A percentile compares a stretch with the other conserved stretches of the same genome.
phyloP scores from a whole-genome alignment of 2,329 filamentous ascomycete species.

The Fusarium sp. region DNA sequence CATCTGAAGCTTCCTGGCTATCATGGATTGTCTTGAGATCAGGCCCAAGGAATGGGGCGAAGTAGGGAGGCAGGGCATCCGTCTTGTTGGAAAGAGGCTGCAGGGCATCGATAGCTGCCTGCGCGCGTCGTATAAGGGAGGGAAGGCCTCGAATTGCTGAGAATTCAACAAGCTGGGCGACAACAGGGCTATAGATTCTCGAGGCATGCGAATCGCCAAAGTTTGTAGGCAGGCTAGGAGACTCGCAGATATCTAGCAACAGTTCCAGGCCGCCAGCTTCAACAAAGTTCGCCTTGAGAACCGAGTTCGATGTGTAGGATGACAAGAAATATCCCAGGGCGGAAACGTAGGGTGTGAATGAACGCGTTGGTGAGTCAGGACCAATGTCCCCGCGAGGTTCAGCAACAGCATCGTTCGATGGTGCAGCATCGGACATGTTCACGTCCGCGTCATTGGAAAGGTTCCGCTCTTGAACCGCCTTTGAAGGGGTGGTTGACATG shows the following conservation, averaged over 20 bases:
- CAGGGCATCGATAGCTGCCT: constrained; percentile 73
- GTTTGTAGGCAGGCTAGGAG: constrained; percentile 77
- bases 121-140: constrained; percentile 78
- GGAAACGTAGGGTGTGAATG: constrained; percentile 74
- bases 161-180: constrained; percentile 81
- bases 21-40: constrained; percentile 48
- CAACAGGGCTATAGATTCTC: constrained; percentile 75
- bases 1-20: constrained; percentile 49
- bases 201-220: constrained; percentile 70
- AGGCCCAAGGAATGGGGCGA: constrained; percentile 70
- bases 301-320: constrained; percentile 77
- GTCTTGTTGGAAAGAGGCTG: constrained; percentile 66
- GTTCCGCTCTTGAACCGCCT: constrained; percentile 53
- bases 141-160: constrained; percentile 84
- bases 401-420: constrained; percentile 18
- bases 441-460: constrained; percentile 60
- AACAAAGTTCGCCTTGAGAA: constrained; percentile 77
- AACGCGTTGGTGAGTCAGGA: constrained; percentile 44
- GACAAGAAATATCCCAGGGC: constrained; percentile 79
- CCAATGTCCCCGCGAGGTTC: constrained; percentile 27
- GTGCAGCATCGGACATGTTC: constrained; percentile 69
- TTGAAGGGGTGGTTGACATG: constrained; percentile 40
- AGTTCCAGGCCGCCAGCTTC: constrained; percentile 82
- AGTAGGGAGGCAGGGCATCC: constrained; percentile 70
- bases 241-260: constrained; percentile 82